These are phyloP conservation scores for Fusarium metavorans DNA, from an alignment of 2,329 filamentous ascomycete genomes.

Conservation along the genomic window DNA sequence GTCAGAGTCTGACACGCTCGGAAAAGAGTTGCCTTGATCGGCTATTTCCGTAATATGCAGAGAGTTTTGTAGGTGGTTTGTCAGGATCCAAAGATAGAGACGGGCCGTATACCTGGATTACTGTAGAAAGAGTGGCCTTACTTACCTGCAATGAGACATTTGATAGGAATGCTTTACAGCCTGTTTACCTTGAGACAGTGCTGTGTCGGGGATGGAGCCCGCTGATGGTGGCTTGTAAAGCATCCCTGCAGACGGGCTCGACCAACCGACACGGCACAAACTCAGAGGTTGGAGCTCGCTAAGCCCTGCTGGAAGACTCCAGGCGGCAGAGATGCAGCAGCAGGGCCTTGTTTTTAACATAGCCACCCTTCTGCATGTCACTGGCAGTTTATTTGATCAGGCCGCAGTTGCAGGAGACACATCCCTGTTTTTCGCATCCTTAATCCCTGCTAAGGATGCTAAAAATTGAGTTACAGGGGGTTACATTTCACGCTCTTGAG, in stretches of 20 bases:
- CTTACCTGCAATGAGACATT: background rate
- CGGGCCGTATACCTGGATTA: background rate
- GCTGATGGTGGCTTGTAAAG: background rate
- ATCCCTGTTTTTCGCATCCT: background rate
- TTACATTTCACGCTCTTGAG: background rate
- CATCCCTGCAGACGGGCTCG: background rate
- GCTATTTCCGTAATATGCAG: background rate
- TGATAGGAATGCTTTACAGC: background rate
- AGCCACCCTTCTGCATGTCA: background rate
- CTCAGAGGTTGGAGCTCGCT: background rate
- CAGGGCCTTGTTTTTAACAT: background rate
- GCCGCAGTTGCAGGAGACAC: background rate
- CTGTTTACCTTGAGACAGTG: background rate
- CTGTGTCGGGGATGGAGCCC: background rate
- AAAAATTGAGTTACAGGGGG: background rate
- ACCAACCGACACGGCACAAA: background rate
- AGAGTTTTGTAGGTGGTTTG: background rate
- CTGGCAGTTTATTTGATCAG: background rate
- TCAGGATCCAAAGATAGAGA: background rate
- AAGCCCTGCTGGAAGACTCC: background rate
- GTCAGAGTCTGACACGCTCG: background rate
- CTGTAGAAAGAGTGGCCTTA: background rate
- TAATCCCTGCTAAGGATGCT: background rate
- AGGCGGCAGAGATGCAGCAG: background rate
- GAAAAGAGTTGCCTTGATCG: background rate